These are phyloP conservation scores for Penicillium hesseltinei DNA, from an alignment of 2,329 filamentous ascomycete genomes.

Conservation along the genomic window DNA sequence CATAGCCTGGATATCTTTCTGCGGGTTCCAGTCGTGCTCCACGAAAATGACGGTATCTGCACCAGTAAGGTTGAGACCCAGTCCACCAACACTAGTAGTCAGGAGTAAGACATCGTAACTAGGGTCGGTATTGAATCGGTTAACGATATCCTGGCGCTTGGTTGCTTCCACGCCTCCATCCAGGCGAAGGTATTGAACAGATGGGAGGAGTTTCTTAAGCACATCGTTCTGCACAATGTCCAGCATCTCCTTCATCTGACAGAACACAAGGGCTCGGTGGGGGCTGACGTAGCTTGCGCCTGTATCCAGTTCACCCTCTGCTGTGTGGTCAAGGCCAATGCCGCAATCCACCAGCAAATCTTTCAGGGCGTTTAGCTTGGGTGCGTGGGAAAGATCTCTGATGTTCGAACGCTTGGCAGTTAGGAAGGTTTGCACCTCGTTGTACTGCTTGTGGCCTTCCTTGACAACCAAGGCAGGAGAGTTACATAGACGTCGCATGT, in stretches of 20 bases:
- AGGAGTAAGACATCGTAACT: conserved; percentile 92
- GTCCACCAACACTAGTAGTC: conserved; percentile 90
- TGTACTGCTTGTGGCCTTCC: conserved; percentile 85
- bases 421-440: conserved; percentile 78
- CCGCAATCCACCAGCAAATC: conserved; percentile 98
- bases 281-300: conserved; percentile 83
- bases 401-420: conserved; percentile 75
- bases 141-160: conserved; percentile 95
- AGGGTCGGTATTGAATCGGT: conserved; percentile 96
- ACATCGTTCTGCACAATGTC: conserved; percentile 98
- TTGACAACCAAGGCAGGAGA: conserved; percentile 96
- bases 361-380: conserved; percentile 84
- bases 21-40: conserved; percentile 99
- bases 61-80: conserved; percentile 92
- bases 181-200: conserved; percentile 88
- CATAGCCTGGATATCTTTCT: conserved; percentile 98
- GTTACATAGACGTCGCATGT: conserved; percentile 99
- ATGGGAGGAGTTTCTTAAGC: conserved; percentile 83
- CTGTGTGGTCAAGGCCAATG: conserved; percentile 70
- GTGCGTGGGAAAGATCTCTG: conserved; percentile 82
- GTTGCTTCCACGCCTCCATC: conserved; percentile 91
- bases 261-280: conserved; percentile 94
- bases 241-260: conserved; percentile 99
- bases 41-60: conserved; percentile 99
- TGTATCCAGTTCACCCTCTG: conserved; percentile 55